Base-by-base conservation (phyloP, 345 rosid genomes). In the Viola odorata region DNA sequence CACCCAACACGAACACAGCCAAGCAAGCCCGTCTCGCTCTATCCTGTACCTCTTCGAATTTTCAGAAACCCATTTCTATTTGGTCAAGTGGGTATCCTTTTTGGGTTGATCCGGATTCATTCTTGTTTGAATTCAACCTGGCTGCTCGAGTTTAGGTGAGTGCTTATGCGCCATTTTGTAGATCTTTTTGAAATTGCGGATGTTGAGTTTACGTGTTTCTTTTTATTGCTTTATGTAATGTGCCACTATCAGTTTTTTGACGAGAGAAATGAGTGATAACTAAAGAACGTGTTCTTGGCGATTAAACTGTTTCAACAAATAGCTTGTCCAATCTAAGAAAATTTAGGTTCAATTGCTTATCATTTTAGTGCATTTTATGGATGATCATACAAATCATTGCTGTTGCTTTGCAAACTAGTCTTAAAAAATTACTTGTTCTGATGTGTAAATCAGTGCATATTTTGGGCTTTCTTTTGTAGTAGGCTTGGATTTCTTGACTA, bases 131-230 rank as follows among this genome's bases (percentile, higher is more conserved):
- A 47, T 49, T 57, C 69, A 11, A 49, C 62, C 45, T 59, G 70
- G 78, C 38, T 63, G 59, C 58, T 70, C 59, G 54, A 17, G 54
- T 62, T 65, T 41, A 50, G 79, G 84, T 67, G 49, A 67, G 71
- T 66, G 63, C 62, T 58, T 1, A 36, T n/a, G 15, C 41, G 68
- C 48, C 50, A n/a, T 61, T 63, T 59, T 57, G 13, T 54, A 45
- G 74, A 69, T 77, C 75, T 63, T 68, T 59, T 63, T 44, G 45
- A 14, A 10, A 40, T 48, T 53, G 23, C 6, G 45, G 53, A 12
- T 59, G 37, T 37, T 23, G 3, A 36, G 41, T 53, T 17, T 38
- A 41, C 23, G 45, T 14, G 13, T 45, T 54, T 32, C 5, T 5
- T 66, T 52, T n/a, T 38, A 16, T 66, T 51, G 23, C 14, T 69